Evolutionary conservation across 352 stramenopile species (phyloP).

Genomic region (Thraustochytrium sp.): DNA sequence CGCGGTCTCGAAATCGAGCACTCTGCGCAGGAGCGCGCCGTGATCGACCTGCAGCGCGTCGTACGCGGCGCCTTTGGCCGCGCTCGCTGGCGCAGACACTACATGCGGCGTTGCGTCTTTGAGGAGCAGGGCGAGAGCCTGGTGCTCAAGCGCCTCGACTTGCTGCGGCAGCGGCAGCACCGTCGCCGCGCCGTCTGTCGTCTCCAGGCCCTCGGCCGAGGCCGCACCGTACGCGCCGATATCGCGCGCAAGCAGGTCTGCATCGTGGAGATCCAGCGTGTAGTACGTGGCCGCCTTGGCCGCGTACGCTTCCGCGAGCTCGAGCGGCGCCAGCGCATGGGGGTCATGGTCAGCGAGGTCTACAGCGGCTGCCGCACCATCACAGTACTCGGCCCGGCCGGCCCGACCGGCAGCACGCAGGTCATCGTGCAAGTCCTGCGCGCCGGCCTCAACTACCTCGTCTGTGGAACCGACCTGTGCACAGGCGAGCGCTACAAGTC

Average conservation of each 20-base stretch:
- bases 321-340: constrained; percentile 27
- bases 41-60: neutral
- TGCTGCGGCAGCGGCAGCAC: neutral
- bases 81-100: neutral
- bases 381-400: neutral
- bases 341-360: neutral
- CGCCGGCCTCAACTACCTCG: neutral
- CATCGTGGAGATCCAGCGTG: constrained; percentile 3
- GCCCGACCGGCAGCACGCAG: neutral
- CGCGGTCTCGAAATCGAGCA: neutral
- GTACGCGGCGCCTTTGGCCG: neutral
- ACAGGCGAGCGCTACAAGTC: neutral
- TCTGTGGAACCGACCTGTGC: neutral
- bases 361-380: neutral
- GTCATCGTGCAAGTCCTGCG: neutral
- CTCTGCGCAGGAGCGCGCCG: neutral
- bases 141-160: neutral
- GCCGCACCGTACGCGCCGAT: neutral
- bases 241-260: neutral
- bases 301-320: neutral
- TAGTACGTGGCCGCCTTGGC: constrained; percentile 14
- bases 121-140: neutral
- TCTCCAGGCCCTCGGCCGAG: neutral
- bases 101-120: neutral
- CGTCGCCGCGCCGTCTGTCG: neutral